Evolutionary conservation across 2,329 filamentous ascomycete genomes (phyloP), one percentile per base, ranked within the genome.

Genomic region (Thyridium curvatum): DNA sequence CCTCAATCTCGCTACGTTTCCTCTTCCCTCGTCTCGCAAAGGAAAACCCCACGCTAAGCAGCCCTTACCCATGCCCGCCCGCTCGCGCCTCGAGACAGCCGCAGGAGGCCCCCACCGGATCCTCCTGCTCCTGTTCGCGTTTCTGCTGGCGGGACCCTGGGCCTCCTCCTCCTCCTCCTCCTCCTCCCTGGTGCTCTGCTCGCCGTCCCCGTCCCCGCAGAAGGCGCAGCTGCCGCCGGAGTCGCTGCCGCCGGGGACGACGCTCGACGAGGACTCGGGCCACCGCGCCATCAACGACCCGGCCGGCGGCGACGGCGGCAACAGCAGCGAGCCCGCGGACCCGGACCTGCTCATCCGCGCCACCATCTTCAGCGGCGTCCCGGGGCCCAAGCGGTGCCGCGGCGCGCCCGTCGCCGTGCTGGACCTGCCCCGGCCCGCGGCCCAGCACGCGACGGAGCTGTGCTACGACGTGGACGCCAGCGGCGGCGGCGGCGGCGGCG

Each of bases 281-380:
- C 51, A 59, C 41, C 54, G 57, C 16, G 49, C 53, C 39, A 65
- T 76, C 35, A 70, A 73, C 49, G 68, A 64, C 28, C 50, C 44
- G 21, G 45, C 46, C 2, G 21, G 10, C 21, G 21, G 10, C 6
- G 21, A 26, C 21, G 21, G 6, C 6, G 21, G 6, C 21, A 41
- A 45, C 6, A 28, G 67, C 37, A 64, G 64, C 34, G 63, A 65
- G 35, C 65, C 63, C 9, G 62, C 66, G 9, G 62, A 61, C 15
- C 58, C 63, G 2, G 54, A 63, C 17, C 58, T 77, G 15, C 64
- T 66, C 21, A 72, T 74, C 47, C 65, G 63, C 1, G 60, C 72
- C 28, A 66, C 65, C 3, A 62, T 77, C 37, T 64, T 58, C 49
- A 55, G 54, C 21, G 53, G 56, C 12, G 44, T 55, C 12, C 60